Evolutionary conservation across 139 green algal genomes (phyloP), one percentile per base, ranked within the genome.

Genomic region (Pleodorina starrii): DNA sequence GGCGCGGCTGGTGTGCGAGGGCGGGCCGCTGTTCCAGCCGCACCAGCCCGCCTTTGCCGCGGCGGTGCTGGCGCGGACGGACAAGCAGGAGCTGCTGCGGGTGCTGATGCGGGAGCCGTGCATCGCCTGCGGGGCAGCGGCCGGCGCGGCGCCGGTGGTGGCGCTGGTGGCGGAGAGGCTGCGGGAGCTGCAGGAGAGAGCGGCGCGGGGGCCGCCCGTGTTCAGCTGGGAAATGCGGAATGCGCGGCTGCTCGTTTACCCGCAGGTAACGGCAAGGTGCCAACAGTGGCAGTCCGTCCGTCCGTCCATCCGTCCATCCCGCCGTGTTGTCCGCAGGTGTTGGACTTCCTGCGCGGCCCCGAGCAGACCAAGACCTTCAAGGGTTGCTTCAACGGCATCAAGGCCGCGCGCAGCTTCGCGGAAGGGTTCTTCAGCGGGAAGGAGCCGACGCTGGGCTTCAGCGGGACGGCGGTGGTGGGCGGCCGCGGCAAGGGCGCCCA

Each of bases 271-370:
- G n/a, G n/a, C n/a, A n/a, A n/a, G n/a, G n/a, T n/a, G n/a, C n/a
- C n/a, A n/a, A n/a, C n/a, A n/a, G n/a, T n/a, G n/a, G n/a, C n/a
- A n/a, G n/a, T n/a, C n/a, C n/a, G n/a, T n/a, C n/a, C n/a, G n/a
- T n/a, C n/a, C n/a, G n/a, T n/a, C n/a, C n/a, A n/a, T n/a, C n/a
- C n/a, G n/a, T n/a, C n/a, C n/a, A n/a, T n/a, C n/a, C n/a, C n/a
- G n/a, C n/a, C n/a, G n/a, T n/a, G n/a, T n/a, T n/a, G n/a, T n/a
- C n/a, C n/a, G n/a, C n/a, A 77, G 69, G 9, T 77, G 1, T 35
- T 50, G 69, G 69, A 36, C 36, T 77, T 77, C 69, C 69, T 77
- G 69, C 69, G 69, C 17, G 69, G 69, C 38, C 69, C 69, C 69
- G 38, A 51, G 35, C 3, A 35, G 69, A 2, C 12, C 16, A 27